Evolutionary conservation across 352 stramenopile genomes (phyloP).

Genomic region (Globisporangium rhizosaccharum): DNA sequence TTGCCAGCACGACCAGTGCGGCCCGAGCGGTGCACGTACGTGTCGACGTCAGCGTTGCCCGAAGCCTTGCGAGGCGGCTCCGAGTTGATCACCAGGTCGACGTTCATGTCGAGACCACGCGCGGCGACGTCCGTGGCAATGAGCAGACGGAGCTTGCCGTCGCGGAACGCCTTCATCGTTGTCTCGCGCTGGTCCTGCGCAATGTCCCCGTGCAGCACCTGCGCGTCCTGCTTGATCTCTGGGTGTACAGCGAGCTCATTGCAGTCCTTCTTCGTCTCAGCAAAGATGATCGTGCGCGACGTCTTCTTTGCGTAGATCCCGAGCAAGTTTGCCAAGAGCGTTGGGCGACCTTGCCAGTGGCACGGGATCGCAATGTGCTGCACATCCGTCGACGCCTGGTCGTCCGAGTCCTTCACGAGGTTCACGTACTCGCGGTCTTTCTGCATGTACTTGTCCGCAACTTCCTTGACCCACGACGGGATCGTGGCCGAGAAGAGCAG

Average conservation of each 20-base stretch:
- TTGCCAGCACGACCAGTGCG: slow-evolving; percentile 94
- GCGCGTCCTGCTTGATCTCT: slow-evolving; percentile 81
- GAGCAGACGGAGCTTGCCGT: slow-evolving; percentile 92
- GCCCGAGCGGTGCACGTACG: slow-evolving; percentile 98
- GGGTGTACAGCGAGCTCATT: slow-evolving; percentile 90
- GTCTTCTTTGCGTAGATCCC: slow-evolving; percentile 86
- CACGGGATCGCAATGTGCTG: slow-evolving; percentile 92
- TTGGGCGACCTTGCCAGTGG: slow-evolving; percentile 86
- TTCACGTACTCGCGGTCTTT: slow-evolving; percentile 88
- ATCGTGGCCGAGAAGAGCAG: slow-evolving; percentile 94
- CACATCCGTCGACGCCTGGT: slow-evolving; percentile 88
- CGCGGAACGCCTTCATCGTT: slow-evolving; percentile 96
- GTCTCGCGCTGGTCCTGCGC: slow-evolving; percentile 95
- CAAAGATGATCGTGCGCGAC: slow-evolving; percentile 92
- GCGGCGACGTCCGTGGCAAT: slow-evolving; percentile 97
- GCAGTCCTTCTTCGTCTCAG: slow-evolving; percentile 93
- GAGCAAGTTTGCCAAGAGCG: slow-evolving; percentile 66
- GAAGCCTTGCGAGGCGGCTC: slow-evolving; percentile 84
- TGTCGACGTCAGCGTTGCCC: slow-evolving; percentile 91
- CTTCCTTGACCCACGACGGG: slow-evolving; percentile 89
- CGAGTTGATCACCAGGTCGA: slow-evolving; percentile 96
- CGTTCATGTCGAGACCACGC: slow-evolving; percentile 96
- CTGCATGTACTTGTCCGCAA: slow-evolving; percentile 89
- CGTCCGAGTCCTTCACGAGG: slow-evolving; percentile 87
- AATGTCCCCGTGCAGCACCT: slow-evolving; percentile 97